These are phyloP conservation scores for Albophoma yamanashiensis DNA, from an alignment of 2,329 filamentous ascomycete genomes.

Conservation along the genomic window DNA sequence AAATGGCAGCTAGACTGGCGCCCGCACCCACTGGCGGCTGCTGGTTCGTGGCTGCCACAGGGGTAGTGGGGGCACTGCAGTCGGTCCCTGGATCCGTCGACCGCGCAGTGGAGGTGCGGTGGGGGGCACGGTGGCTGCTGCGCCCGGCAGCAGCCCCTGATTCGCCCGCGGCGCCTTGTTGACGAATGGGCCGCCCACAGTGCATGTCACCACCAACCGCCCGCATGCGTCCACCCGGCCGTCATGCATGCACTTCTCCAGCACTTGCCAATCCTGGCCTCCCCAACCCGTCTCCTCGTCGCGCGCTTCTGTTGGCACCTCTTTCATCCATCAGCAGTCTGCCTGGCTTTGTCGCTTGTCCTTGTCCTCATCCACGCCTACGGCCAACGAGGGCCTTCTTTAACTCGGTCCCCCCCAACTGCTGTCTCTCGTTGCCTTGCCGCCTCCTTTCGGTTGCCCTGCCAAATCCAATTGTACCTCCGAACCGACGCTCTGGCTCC, in stretches of 20 bases:
- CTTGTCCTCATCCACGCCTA: neutral
- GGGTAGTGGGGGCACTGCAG: neutral
- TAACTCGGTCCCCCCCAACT: neutral
- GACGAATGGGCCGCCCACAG: neutral
- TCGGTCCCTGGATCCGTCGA: neutral
- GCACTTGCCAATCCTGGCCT: neutral
- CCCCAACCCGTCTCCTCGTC: neutral
- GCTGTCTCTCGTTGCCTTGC: neutral
- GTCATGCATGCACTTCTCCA: neutral
- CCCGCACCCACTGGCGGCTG: neutral
- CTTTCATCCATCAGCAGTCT: neutral
- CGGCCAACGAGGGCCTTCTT: neutral
- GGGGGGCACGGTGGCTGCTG: neutral
- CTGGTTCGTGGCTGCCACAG: conserved; percentile 2
- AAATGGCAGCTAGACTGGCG: conserved; percentile 1
- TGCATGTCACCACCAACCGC: neutral
- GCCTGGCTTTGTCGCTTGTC: neutral
- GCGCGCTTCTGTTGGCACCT: neutral
- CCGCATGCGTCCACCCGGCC: neutral
- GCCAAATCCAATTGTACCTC: neutral
- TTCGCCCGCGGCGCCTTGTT: neutral
- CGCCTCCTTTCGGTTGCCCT: neutral
- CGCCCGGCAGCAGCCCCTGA: neutral
- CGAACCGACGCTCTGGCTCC: neutral
- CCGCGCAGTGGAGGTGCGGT: neutral